Evolutionary conservation across 2,329 filamentous ascomycete species (phyloP).

Genomic region (Blastomyces parvus): DNA sequence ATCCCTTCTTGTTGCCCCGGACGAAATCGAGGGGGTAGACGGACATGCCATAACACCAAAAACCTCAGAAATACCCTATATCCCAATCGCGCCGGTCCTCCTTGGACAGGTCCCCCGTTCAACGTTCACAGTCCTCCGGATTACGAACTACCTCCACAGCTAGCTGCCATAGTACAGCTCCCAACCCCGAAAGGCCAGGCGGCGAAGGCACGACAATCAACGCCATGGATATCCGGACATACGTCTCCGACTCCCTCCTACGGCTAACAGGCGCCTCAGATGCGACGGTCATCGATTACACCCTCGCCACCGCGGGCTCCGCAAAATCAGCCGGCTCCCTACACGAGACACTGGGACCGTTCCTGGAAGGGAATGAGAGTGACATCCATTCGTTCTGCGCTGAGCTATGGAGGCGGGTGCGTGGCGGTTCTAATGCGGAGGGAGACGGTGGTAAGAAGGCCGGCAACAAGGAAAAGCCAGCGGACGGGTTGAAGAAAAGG

Average conservation of each 20-base stretch:
- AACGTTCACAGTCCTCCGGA: neutral
- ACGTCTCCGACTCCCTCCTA: constrained; percentile 44
- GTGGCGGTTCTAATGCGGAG: constrained; percentile 19
- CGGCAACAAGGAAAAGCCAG: constrained; percentile 11
- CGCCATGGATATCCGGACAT: constrained; percentile 33
- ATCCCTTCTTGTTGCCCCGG: neutral
- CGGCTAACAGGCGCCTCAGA: constrained; percentile 48
- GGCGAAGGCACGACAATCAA: neutral
- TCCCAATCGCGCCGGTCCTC: neutral
- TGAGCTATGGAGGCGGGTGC: constrained; percentile 35
- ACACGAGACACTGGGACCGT: constrained; percentile 43
- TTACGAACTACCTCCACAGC: neutral
- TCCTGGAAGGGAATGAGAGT: constrained; percentile 42
- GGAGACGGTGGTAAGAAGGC: neutral
- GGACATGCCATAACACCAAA: neutral
- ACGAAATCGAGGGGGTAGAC: neutral
- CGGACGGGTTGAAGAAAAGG: constrained; percentile 26
- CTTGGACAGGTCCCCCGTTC: neutral
- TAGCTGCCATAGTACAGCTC: neutral
- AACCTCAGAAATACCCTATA: neutral
- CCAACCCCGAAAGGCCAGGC: neutral
- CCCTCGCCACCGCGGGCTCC: constrained; percentile 45
- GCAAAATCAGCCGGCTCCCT: constrained; percentile 41
- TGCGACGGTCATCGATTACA: constrained; percentile 48
- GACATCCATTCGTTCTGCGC: constrained; percentile 41